Conservation (phyloP, 352 stramenopile species). For the Globisporangium uncinulatum region DNA sequence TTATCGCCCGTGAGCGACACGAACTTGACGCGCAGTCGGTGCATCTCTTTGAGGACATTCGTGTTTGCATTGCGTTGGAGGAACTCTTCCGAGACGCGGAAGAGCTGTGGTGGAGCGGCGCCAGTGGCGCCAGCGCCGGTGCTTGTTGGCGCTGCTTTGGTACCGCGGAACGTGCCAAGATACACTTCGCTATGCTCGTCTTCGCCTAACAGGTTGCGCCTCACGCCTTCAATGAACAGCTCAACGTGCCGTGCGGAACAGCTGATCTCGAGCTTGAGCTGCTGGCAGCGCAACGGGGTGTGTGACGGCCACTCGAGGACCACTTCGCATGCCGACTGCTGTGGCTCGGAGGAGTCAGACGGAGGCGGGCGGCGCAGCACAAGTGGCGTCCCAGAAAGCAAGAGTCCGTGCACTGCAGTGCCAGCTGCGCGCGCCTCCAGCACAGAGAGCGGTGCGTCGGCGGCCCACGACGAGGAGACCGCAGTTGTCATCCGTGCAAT, state of each 20-base stretch:
- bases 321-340: slow-evolving; percentile 33
- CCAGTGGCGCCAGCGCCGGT: background rate
- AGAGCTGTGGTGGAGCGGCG: slow-evolving; percentile 17
- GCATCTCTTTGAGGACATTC: slow-evolving; percentile 50
- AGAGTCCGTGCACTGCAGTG: background rate
- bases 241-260: slow-evolving; percentile 73
- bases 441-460: background rate
- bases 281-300: slow-evolving; percentile 31
- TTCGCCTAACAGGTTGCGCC: slow-evolving; percentile 51
- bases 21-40: slow-evolving; percentile 59
- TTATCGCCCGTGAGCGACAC: slow-evolving; percentile 67
- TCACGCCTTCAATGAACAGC: slow-evolving; percentile 42
- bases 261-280: slow-evolving; percentile 41
- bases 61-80: slow-evolving; percentile 33
- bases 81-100: slow-evolving; percentile 44
- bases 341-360: slow-evolving; percentile 1
- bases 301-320: slow-evolving; percentile 24
- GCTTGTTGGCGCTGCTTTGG: background rate
- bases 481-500: background rate
- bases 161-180: slow-evolving; percentile 60
- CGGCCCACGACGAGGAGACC: background rate
- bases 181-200: slow-evolving; percentile 63
- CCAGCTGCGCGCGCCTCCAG: background rate
- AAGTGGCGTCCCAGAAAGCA: slow-evolving; percentile 17
- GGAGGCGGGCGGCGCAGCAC: slow-evolving; percentile 12